These are phyloP conservation scores for Sungouiella blattae DNA, from an alignment of 805 yeast species.

Conservation along the genomic window DNA sequence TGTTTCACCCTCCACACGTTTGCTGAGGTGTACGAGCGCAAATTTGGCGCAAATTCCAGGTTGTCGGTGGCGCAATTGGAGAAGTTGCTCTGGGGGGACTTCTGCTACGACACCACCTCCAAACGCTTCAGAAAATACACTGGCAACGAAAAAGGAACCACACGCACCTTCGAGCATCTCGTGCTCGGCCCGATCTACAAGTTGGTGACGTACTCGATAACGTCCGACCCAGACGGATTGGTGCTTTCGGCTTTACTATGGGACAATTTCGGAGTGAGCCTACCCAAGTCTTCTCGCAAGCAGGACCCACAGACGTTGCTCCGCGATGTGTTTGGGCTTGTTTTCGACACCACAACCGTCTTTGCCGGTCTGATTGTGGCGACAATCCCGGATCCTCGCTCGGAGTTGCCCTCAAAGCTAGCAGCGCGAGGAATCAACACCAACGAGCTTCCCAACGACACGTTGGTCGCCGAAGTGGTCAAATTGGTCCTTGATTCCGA, in stretches of 20 bases:
- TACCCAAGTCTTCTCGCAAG: conserved; percentile 39
- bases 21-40: conserved; percentile 44
- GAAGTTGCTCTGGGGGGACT: conserved; percentile 73
- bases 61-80: conserved; percentile 38
- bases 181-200: conserved; percentile 81
- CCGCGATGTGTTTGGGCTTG: conserved; percentile 46
- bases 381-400: conserved; percentile 1
- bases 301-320: conserved; percentile 61
- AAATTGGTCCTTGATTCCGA: conserved; percentile 58
- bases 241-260: conserved; percentile 44
- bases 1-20: conserved; percentile 68
- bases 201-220: conserved; percentile 55
- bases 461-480: conserved; percentile 27
- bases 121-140: conserved; percentile 43
- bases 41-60: conserved; percentile 2
- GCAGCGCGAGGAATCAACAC: background rate
- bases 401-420: background rate
- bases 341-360: conserved; percentile 52
- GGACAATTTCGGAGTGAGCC: conserved; percentile 43
- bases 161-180: conserved; percentile 56
- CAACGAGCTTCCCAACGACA: background rate
- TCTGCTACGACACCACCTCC: conserved; percentile 43
- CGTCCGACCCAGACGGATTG: conserved; percentile 40
- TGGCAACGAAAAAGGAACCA: conserved; percentile 14
- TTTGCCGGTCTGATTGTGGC: conserved; percentile 47